phyloP scores from a whole-genome alignment of 202 grass and related monocot species.

The Tripidium arundinaceum region DNA sequence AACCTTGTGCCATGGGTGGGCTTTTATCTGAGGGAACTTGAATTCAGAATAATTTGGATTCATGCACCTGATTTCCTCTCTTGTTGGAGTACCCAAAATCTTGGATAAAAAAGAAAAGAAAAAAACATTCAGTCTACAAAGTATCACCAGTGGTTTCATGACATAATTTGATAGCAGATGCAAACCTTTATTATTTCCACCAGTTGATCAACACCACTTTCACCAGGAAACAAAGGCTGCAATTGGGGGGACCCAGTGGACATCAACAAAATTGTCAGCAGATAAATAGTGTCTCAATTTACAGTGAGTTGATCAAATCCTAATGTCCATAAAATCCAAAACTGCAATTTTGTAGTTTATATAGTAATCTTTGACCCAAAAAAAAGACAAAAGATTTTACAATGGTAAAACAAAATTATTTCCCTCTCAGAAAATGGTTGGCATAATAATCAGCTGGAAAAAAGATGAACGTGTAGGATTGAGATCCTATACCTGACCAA shows the following conservation, averaged over 20 bases:
- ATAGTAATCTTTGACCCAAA: background rate
- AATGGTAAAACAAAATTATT: background rate
- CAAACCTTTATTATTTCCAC: conserved; percentile 95
- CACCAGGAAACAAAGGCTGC: conserved; percentile 93
- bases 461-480: background rate
- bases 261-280: background rate
- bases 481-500: conserved; percentile 66
- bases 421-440: background rate
- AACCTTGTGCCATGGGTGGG: conserved; percentile 98
- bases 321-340: conserved; percentile 9
- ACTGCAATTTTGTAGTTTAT: background rate
- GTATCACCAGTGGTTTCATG: background rate
- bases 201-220: conserved; percentile 89
- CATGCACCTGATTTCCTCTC: conserved; percentile 95
- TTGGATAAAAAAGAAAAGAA: conserved; percentile 20
- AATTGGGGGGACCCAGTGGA: background rate
- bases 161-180: conserved; percentile 12
- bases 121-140: conserved; percentile 18
- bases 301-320: background rate
- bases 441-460: conserved; percentile 7
- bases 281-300: background rate
- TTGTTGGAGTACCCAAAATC: conserved; percentile 88
- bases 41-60: conserved; percentile 81
- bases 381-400: background rate
- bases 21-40: conserved; percentile 96